Base-by-base conservation (phyloP, 2,329 filamentous ascomycete species). In the Fusarium illudens region DNA sequence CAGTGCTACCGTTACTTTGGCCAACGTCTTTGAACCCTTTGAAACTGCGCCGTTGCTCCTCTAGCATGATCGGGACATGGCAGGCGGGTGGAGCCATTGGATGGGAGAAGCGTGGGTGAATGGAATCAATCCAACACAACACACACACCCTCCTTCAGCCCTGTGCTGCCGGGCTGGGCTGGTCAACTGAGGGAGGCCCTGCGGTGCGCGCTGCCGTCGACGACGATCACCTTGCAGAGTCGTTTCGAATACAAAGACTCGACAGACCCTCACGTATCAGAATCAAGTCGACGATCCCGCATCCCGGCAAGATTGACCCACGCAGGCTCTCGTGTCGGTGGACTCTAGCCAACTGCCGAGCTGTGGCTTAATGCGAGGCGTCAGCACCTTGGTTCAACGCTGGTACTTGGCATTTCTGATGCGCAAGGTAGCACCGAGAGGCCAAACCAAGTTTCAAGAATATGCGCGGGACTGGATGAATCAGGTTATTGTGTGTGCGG, bases 341-440 rank as follows among this genome's bases (percentile, higher is more conserved):
- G 58, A 49, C 33, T 59, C 53, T 20, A 17, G 17, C 32, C 60
- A 71, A 72, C 64, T 73, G 64, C 71, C 68, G 71, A 71, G 71
- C 64, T 61, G 63, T 54, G 68, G 61, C 51, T 64, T 62, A 54
- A 51, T 70, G 65, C 54, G 55, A 48, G 50, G 60, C 62, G 66
- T 71, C 58, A 73, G 68, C 63, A 71, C 67, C 60, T 71, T 73
- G 71, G 64, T 64, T 70, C 42, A 49, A 59, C 62, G 25, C 34
- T 29, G 36, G 25, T 36, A 37, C 39, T 64, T 65, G 36, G 51
- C 62, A 62, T 65, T 44, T 62, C 33, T 30, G 34, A 48, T 52
- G 13, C 29, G 51, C 50, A 36, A 36, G 59, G 54, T 58, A 56
- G 44, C 48, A 63, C 66, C 59, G 58, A 70, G 57, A 20, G 56